These are phyloP conservation scores for Bothriochloa decipiens DNA, from an alignment of 176 grass and related monocot species.

Conservation along the genomic window DNA sequence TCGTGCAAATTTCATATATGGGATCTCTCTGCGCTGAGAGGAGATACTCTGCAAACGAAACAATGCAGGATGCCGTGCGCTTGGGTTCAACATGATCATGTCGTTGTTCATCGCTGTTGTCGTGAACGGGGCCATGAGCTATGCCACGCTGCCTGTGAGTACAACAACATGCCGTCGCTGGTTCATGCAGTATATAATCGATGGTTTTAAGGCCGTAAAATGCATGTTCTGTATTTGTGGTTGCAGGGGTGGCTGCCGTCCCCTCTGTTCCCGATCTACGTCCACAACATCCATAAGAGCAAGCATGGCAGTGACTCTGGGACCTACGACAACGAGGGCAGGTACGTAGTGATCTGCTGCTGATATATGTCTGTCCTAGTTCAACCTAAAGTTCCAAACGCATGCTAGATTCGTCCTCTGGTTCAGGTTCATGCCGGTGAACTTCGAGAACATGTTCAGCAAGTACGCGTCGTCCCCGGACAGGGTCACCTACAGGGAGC, in stretches of 20 bases:
- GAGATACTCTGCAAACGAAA: background rate
- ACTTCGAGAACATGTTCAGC: constrained; percentile 95
- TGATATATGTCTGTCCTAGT: background rate
- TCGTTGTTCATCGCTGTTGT: constrained; percentile 61
- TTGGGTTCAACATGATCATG: constrained; percentile 79
- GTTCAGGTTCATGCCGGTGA: constrained; percentile 72
- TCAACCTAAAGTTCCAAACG: background rate
- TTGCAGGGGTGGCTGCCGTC: constrained; percentile 75
- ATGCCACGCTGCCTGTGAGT: constrained; percentile 72
- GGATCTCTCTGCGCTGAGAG: background rate
- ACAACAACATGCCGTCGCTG: background rate
- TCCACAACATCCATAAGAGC: constrained; percentile 77
- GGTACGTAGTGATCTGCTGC: constrained; percentile 26
- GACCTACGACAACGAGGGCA: constrained; percentile 75
- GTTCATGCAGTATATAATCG: background rate
- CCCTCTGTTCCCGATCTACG: constrained; percentile 77
- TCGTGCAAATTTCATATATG: background rate
- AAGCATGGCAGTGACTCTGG: constrained; percentile 86
- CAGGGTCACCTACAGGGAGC: constrained; percentile 57
- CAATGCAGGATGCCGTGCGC: constrained; percentile 54
- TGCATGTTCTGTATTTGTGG: background rate
- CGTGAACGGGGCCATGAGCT: constrained; percentile 76
- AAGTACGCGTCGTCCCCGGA: constrained; percentile 72
- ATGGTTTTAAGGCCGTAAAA: background rate
- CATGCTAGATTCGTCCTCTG: background rate